phyloP scores from a whole-genome alignment of 83 land plant genomes.

The Larix sibirica region DNA sequence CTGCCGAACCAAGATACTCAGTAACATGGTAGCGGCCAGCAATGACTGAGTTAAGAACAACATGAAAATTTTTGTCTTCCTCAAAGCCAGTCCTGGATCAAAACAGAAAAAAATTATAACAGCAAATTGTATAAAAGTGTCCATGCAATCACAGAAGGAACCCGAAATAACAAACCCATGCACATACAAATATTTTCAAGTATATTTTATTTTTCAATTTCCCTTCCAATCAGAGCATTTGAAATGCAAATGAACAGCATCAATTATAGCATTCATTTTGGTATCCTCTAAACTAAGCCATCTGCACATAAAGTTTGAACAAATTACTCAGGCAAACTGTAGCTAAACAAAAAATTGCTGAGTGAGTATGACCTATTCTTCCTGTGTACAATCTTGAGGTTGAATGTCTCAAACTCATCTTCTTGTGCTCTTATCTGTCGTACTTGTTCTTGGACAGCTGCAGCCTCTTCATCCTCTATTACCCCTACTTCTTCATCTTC shows the following conservation, averaged over 20 bases:
- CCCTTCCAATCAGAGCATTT: background rate
- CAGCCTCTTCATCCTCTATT: slow-evolving; percentile 90
- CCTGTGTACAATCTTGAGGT: slow-evolving; percentile 88
- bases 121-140: background rate
- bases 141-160: background rate
- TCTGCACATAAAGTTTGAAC: background rate
- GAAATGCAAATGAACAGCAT: background rate
- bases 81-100: slow-evolving; percentile 94
- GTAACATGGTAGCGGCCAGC: slow-evolving; percentile 99
- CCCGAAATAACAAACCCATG: no score
- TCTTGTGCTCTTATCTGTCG: slow-evolving; percentile 87
- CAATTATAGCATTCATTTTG: background rate
- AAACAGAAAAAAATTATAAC: background rate
- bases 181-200: background rate
- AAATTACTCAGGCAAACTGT: background rate
- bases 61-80: slow-evolving; percentile 97
- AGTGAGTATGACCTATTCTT: slow-evolving; percentile 75
- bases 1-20: slow-evolving; percentile 97
- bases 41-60: slow-evolving; percentile 90
- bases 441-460: slow-evolving; percentile 94
- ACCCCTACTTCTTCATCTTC: slow-evolving; percentile 69
- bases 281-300: background rate
- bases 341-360: background rate
- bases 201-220: background rate
- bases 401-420: slow-evolving; percentile 95